Base-by-base conservation (phyloP, 2,329 filamentous ascomycete species). In the Fusarium sp. region DNA sequence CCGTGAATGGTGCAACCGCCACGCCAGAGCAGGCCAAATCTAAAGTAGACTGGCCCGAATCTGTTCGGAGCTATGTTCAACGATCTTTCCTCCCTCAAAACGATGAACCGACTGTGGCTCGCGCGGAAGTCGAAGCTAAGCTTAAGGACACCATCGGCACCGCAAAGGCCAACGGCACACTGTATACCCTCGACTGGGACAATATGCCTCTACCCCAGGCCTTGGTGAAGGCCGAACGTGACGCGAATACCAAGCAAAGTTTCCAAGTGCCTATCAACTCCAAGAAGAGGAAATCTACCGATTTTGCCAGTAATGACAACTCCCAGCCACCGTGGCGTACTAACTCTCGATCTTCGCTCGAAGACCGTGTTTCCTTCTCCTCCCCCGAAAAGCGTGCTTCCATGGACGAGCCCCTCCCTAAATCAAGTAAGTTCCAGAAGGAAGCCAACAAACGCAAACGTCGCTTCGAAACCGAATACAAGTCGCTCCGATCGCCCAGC, bases 371-470 rank as follows among this genome's bases (percentile, higher is more conserved):
- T 78, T 90, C 91, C 73, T 90, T 89, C 78, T 80, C 85, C 59
- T 80, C 85, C 64, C 70, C 78, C 51, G 77, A 79, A 46, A 84
- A 84, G 73, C 82, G 81, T 74, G 72, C 78, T 65, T 77, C 76
- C 60, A 79, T 82, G 78, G 84, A 85, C 73, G 84, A 86, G 69
- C 80, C 83, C 57, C 74, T 82, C 62, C 80, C 83, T 70, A 86
- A 85, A 73, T 78, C 87, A 85, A 97, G 93, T 96, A 97, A 97
- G 93, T 96, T 91, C 80, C 90, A 92, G 82, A 92, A 91, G 84
- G 94, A 98, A 81, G 87, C 93, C 83, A 95, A 97, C 82, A 94
- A 94, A 84, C 92, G 96, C 73, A 92, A 91, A 80, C 93, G 93
- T 77, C 93, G 96, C 74, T 97, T 97, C 82, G 91, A 95, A 73